phyloP scores from a whole-genome alignment of 331 rosid genomes.

The Spiraea crenata region DNA sequence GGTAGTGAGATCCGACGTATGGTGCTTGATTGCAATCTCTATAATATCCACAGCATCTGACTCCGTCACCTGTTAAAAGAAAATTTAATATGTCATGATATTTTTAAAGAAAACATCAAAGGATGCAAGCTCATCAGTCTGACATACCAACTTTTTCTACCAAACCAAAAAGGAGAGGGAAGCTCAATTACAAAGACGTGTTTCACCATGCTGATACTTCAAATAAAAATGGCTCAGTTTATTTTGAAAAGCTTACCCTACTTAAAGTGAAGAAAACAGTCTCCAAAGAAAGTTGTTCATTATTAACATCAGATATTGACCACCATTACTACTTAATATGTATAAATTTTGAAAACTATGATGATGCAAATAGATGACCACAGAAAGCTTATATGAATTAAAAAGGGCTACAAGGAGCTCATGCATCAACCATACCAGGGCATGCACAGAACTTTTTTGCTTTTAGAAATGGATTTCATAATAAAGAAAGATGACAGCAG shows the following conservation, averaged over 20 bases:
- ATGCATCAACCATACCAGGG: not conserved
- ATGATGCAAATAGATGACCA: not conserved
- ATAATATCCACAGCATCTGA: conserved; percentile 76
- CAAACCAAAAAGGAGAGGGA: not conserved
- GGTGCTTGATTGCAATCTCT: conserved; percentile 72
- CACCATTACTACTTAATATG: not conserved
- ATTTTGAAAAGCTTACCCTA: not conserved
- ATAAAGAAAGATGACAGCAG: conserved; percentile 16
- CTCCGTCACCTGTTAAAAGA: conserved; percentile 72
- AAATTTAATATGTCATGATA: not conserved
- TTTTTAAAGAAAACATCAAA: not conserved
- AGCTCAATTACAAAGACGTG: not conserved
- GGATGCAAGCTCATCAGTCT: not conserved
- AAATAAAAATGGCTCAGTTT: not conserved
- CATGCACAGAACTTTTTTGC: not conserved
- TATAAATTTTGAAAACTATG: not conserved
- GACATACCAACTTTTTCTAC: not conserved
- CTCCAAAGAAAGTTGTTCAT: not conserved
- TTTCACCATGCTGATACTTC: not conserved
- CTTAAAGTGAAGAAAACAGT: not conserved
- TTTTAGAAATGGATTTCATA: not conserved
- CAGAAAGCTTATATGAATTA: not conserved
- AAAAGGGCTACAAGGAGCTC: not conserved
- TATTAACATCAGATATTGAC: not conserved
- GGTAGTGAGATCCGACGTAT: conserved; percentile 72